A percentile compares a stretch with the other conserved stretches of the same genome.
phyloP scores from a whole-genome alignment of 345 rosid species.

The Syzygium aromaticum region DNA sequence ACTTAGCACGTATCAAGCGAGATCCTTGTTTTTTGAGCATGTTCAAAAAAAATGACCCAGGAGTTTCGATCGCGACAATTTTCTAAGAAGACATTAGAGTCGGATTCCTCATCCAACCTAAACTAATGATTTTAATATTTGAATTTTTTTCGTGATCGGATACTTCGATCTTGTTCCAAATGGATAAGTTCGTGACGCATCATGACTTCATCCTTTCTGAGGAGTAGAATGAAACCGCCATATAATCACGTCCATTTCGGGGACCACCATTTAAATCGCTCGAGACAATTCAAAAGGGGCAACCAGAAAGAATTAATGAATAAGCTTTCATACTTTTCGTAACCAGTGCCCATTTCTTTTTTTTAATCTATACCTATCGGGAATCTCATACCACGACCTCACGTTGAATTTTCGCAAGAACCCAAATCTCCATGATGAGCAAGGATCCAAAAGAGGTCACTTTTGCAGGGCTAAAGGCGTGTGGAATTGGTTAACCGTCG shows the following conservation, averaged over 20 bases:
- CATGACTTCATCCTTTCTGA: not conserved
- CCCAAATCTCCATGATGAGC: not conserved
- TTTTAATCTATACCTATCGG: not conserved
- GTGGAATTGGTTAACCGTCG: not conserved
- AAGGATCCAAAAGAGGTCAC: constrained; percentile 1
- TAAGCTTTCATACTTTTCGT: not conserved
- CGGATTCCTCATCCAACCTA: not conserved
- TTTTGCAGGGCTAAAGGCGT: not conserved
- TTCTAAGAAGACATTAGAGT: not conserved
- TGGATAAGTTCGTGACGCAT: not conserved
- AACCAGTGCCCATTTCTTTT: not conserved
- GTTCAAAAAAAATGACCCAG: too few species aligned
- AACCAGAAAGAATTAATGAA: not conserved
- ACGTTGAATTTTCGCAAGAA: not conserved
- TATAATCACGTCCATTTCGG: not conserved
- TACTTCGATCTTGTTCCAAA: not conserved
- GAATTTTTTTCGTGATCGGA: not conserved
- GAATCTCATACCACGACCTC: not conserved
- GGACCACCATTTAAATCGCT: not conserved
- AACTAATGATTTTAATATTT: not conserved
- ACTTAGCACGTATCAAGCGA: too few species aligned
- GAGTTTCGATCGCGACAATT: too few species aligned
- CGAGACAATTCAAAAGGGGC: not conserved
- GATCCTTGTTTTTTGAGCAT: too few species aligned
- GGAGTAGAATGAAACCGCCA: not conserved